Conservation (phyloP, 352 stramenopile genomes). For the Phytopythium cucurbitacearum region DNA sequence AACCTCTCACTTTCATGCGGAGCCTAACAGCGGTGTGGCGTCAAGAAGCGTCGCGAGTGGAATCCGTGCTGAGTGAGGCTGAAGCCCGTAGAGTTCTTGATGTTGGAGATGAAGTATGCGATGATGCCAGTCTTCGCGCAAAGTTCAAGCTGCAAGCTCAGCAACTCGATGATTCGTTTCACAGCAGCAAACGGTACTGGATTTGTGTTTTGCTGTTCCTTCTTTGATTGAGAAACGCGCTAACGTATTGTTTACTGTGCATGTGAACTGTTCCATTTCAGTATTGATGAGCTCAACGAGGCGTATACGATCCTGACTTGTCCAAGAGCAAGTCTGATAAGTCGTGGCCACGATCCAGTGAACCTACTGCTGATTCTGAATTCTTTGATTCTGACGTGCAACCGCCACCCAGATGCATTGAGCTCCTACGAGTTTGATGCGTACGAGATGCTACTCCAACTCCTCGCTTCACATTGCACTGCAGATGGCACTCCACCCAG, state of each 20-base stretch:
- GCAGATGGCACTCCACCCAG: slow-evolving; percentile 28
- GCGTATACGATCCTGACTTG: slow-evolving; percentile 67
- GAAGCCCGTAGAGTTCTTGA: slow-evolving; percentile 44
- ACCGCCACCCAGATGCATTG: slow-evolving; percentile 50
- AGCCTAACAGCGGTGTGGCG: slow-evolving; percentile 80
- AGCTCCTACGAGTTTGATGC: slow-evolving; percentile 57
- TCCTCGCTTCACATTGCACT: slow-evolving; percentile 62
- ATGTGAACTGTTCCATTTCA: slow-evolving; percentile 5
- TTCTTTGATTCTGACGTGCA: slow-evolving; percentile 63
- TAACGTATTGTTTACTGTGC: slow-evolving; percentile 2
- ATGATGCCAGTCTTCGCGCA: slow-evolving; percentile 29
- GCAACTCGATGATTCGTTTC: slow-evolving; percentile 20
- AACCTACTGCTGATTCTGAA: slow-evolving; percentile 67
- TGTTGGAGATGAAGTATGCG: slow-evolving; percentile 14
- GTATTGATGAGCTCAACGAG: slow-evolving; percentile 42
- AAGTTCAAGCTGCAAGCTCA: slow-evolving; percentile 54
- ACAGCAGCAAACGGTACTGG: slow-evolving; percentile 40
- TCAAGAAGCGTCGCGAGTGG: slow-evolving; percentile 43
- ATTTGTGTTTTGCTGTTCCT: neutral
- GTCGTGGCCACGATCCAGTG: slow-evolving; percentile 59
- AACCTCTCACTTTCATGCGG: slow-evolving; percentile 87
- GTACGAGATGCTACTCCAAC: slow-evolving; percentile 54
- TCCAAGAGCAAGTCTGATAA: slow-evolving; percentile 61
- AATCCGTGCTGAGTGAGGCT: slow-evolving; percentile 18
- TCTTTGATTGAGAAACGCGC: neutral